phyloP scores from a whole-genome alignment of 352 stramenopile species.

The Pythium oligandrum region DNA sequence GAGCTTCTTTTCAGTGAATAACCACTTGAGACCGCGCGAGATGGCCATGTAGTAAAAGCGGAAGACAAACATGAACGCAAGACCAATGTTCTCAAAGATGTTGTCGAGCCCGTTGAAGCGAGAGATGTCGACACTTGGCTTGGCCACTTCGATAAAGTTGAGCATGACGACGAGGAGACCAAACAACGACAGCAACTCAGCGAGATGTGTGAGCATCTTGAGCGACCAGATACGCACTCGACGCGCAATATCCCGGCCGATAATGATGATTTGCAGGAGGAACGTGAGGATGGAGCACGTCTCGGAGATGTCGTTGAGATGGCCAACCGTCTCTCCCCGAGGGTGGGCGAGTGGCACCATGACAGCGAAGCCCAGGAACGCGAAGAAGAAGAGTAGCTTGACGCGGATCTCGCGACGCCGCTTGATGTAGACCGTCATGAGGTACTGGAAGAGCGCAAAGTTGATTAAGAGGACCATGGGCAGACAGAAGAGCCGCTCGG shows the following conservation, averaged over 20 bases:
- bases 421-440: constrained; percentile 5
- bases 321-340: not conserved
- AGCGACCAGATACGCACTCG: constrained; percentile 12
- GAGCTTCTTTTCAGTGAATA: constrained; percentile 16
- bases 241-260: constrained; percentile 13
- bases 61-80: constrained; percentile 36
- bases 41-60: constrained; percentile 28
- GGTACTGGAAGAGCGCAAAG: constrained; percentile 18
- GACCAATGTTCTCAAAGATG: constrained; percentile 22
- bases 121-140: not conserved
- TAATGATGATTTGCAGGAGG: constrained; percentile 19
- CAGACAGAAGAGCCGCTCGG: not conserved
- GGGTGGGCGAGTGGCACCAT: constrained; percentile 13
- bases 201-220: constrained; percentile 1
- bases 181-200: not conserved
- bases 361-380: constrained; percentile 9
- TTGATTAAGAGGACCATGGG: constrained; percentile 14
- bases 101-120: constrained; percentile 14
- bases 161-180: not conserved
- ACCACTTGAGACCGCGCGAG: constrained; percentile 1
- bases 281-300: constrained; percentile 16
- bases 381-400: constrained; percentile 4
- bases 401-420: constrained; percentile 4
- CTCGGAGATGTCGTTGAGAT: constrained; percentile 19
- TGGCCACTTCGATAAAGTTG: constrained; percentile 3